Conservation (phyloP, 768 basidiomycete genomes). For the Boletus rubropictus region DNA sequence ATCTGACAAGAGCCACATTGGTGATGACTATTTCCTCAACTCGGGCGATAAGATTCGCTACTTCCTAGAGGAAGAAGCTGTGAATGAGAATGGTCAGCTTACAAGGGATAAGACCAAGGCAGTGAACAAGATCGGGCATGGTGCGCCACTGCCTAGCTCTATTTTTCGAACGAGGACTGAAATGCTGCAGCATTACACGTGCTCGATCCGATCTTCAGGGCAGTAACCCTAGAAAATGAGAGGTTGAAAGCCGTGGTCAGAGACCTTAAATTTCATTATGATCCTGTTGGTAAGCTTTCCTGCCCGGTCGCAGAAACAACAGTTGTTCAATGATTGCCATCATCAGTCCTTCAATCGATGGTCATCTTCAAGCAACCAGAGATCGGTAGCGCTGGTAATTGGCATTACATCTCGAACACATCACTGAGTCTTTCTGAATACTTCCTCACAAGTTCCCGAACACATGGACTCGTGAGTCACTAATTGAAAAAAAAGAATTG, state of each 20-base stretch:
- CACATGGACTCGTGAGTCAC: conserved; percentile 87
- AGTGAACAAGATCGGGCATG: conserved; percentile 95
- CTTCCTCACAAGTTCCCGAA: conserved; percentile 55
- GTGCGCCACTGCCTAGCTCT: conserved; percentile 31
- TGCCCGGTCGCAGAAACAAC: not conserved
- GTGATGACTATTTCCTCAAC: conserved; percentile 88
- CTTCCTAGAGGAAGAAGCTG: conserved; percentile 88
- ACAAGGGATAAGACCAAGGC: conserved; percentile 64
- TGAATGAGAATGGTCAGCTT: conserved; percentile 65
- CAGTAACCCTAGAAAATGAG: conserved; percentile 76
- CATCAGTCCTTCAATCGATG: conserved; percentile 83
- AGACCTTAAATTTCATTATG: conserved; percentile 76
- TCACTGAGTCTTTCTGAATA: not conserved
- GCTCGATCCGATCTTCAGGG: conserved; percentile 75
- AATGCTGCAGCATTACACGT: conserved; percentile 66
- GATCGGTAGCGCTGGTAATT: conserved; percentile 85
- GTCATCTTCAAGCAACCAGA: conserved; percentile 91
- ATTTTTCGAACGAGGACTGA: not conserved
- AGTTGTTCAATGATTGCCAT: not conserved
- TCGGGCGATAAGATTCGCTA: conserved; percentile 95
- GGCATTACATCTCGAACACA: not conserved
- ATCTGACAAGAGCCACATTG: conserved; percentile 64
- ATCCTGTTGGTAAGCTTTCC: conserved; percentile 64
- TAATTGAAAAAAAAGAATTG: not conserved
- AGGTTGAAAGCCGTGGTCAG: conserved; percentile 61